phyloP scores from a whole-genome alignment of 306 rosid genomes.

The Rubus idaeus region DNA sequence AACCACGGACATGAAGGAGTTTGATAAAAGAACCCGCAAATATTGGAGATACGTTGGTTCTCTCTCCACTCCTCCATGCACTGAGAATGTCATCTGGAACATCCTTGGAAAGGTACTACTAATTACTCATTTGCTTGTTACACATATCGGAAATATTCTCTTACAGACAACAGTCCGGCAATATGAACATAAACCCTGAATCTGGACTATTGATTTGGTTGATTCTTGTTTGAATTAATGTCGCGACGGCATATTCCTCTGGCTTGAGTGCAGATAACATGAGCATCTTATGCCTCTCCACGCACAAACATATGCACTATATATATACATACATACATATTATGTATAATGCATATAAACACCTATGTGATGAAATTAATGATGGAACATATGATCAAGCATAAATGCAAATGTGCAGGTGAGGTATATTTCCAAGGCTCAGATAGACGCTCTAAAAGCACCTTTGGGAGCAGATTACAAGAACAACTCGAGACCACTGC shows the following conservation, averaged over 20 bases:
- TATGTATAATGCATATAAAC: not conserved
- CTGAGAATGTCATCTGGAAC: slow-evolving; percentile 67
- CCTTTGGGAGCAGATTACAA: slow-evolving; percentile 44
- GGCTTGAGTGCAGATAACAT: not conserved
- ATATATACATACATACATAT: too few relatives aligned
- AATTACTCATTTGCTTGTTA: not conserved
- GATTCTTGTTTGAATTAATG: not conserved
- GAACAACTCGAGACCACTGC: slow-evolving; percentile 72
- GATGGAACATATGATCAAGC: not conserved
- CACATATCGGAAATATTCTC: not conserved
- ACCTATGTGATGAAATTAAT: not conserved
- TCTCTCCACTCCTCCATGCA: slow-evolving; percentile 83
- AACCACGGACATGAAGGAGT: slow-evolving; percentile 29
- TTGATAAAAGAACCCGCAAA: slow-evolving; percentile 38
- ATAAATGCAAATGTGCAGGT: slow-evolving; percentile 33
- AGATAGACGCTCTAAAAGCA: slow-evolving; percentile 51
- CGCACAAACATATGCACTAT: not conserved
- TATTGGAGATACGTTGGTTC: slow-evolving; percentile 78
- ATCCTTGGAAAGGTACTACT: slow-evolving; percentile 58
- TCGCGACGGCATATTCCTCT: not conserved
- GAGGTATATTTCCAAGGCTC: slow-evolving; percentile 61
- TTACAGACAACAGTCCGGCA: not conserved
- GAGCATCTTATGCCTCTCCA: not conserved
- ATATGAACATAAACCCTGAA: not conserved
- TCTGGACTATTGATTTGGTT: not conserved